Evolutionary conservation across 225 moss, liverwort and hornwort genomes (phyloP).

Genomic region (Sphagnum contortum): DNA sequence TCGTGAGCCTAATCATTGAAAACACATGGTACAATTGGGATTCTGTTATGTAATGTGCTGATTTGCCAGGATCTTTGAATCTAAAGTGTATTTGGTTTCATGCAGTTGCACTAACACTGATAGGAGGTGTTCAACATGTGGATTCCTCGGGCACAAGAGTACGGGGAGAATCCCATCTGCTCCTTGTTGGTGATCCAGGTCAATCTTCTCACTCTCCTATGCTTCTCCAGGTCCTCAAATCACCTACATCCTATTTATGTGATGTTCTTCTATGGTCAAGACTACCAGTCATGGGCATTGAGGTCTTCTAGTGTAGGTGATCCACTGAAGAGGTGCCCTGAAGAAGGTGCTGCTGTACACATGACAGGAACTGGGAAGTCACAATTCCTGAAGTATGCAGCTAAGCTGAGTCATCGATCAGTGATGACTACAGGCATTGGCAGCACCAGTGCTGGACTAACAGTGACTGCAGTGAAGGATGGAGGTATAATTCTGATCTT

Average conservation of each 20-base stretch:
- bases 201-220: neutral
- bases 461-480: slow-evolving; percentile 92
- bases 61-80: too few relatives aligned
- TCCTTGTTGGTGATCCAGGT: slow-evolving; percentile 99
- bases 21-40: too few relatives aligned
- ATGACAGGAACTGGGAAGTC: slow-evolving; percentile 91
- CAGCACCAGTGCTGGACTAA: slow-evolving; percentile 95
- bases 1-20: too few relatives aligned
- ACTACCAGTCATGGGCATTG: too few relatives aligned
- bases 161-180: slow-evolving; percentile 91
- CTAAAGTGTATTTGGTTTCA: neutral
- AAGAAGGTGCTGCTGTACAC: too few relatives aligned
- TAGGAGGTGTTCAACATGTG: slow-evolving; percentile 87
- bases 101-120: slow-evolving; percentile 93
- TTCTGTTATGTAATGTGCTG: too few relatives aligned
- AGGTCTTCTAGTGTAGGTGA: too few relatives aligned
- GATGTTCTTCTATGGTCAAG: too few relatives aligned
- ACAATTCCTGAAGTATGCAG: slow-evolving; percentile 95
- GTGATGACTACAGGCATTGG: slow-evolving; percentile 96
- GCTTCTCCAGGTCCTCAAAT: too few relatives aligned
- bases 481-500: slow-evolving; percentile 39
- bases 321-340: too few relatives aligned
- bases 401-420: slow-evolving; percentile 89
- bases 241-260: too few relatives aligned
- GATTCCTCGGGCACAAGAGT: slow-evolving; percentile 88